Evolutionary conservation across 345 rosid species (phyloP), one percentile per base, ranked within the genome.

Genomic region (Lepidium didymum): DNA sequence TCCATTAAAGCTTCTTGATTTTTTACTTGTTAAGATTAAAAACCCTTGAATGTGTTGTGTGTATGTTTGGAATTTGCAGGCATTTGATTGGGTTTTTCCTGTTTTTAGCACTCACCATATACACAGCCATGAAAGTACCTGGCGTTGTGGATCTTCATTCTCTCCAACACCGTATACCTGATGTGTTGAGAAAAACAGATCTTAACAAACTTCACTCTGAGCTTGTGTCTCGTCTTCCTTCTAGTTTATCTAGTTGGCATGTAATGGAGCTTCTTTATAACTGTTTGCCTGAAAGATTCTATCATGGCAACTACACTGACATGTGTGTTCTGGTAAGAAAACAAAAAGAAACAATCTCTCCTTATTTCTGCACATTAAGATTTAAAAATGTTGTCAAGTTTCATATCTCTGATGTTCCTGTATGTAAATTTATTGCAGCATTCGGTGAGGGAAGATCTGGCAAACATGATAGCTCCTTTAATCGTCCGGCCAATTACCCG

Each of bases 61-160:
- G 27, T 58, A 54, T 47, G 45, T 4, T 23, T 74, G 46, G 41
- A 37, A 16, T 37, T 36, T 79, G 87, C 87, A 93, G 98, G 83
- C 98, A 93, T 82, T 81, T 93, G 85, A 88, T 93, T 75, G 98
- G 98, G n/a, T 93, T 93, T 81, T 93, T 93, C 80, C 61, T 93
- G 70, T 93, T 93, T 81, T 91, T 93, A 60, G 75, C 94, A 54
- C 84, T 93, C 25, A 88, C 98, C 11, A 84, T 90, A 72, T 93
- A 87, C 72, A 88, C 97, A 41, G 98, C 98, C 3, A 81, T 43
- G 60, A 85, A 80, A 83, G 83, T 88, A 64, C 98, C 97, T 1
- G 70, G 78, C 36, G 96, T 85, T 54, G 89, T 87, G 43, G 96
- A 92, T 80, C 86, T 92, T 71, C 88, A 90, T 33, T 79, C 89